Evolutionary conservation across 1,139 yeast species (phyloP).

Genomic region (Sugiyamaella castrensis): DNA sequence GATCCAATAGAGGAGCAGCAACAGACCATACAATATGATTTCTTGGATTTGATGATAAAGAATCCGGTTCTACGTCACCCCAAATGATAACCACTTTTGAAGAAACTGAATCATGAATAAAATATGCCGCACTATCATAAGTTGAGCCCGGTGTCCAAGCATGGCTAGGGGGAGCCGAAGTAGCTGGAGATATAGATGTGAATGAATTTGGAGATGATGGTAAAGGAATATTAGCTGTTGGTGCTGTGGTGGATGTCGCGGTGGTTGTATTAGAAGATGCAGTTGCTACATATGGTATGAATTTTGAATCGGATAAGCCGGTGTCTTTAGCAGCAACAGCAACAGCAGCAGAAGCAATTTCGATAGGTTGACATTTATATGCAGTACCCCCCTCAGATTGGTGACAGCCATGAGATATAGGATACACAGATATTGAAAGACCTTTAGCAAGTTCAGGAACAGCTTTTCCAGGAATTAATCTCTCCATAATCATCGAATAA

Average conservation of each 20-base stretch:
- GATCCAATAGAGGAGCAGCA: constrained; percentile 48
- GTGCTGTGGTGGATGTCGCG: neutral
- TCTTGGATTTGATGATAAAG: constrained; percentile 42
- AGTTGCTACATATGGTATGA: no score
- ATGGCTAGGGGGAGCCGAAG: constrained; percentile 13
- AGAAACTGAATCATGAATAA: constrained; percentile 42
- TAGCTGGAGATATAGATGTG: constrained; percentile 13
- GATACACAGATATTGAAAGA: constrained; percentile 22
- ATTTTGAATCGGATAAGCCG: no score
- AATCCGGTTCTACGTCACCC: constrained; percentile 81
- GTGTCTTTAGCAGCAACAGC: no score
- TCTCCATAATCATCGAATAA: constrained; percentile 21
- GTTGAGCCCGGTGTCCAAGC: constrained; percentile 25
- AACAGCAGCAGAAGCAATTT: no score
- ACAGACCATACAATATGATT: constrained; percentile 56
- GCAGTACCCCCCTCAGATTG: neutral
- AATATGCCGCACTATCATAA: constrained; percentile 51
- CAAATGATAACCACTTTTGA: constrained; percentile 52
- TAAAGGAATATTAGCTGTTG: neutral
- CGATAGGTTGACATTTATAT: neutral
- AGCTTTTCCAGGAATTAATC: constrained; percentile 20
- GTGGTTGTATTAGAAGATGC: neutral
- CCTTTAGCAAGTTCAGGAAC: constrained; percentile 17
- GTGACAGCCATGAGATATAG: constrained; percentile 30
- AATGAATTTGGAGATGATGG: constrained; percentile 1